Base-by-base conservation (phyloP, 2,329 filamentous ascomycete genomes). In the Dothideomycetes sp. region DNA sequence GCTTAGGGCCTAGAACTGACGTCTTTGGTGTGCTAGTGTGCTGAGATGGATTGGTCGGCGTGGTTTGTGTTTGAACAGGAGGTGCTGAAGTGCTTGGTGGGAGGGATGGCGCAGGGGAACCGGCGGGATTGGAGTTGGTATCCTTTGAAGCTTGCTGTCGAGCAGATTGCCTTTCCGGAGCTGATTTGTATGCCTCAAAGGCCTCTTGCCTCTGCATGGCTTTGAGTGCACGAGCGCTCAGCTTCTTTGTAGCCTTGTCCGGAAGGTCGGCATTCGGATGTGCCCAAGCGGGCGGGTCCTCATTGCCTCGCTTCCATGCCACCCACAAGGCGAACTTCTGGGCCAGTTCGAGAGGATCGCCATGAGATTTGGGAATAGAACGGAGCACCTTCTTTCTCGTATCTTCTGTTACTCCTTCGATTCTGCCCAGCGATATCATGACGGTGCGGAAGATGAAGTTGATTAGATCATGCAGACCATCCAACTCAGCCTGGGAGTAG, bases 281-380 rank as follows among this genome's bases (percentile, higher is more conserved):
- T 28, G 76, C 76, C 77, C 77, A 82, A 31, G 70, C 64, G 20
- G 76, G 74, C 33, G 77, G 72, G 43, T 63, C 63, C 47, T 79
- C 75, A 51, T 80, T 78, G 9, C 78, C 78, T 41, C 73, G 70
- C 55, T 82, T 81, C 77, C 77, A 81, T 3, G 77, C 74, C 43
- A 74, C 69, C 78, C 78, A 82, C 43, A 79, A 64, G 4, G 75
- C 77, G 48, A 82, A 80, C 12, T 61, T 69, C 49, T 71, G 69
- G 42, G 76, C 71, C 23, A 74, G 59, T 20, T 74, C 69, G n/a
- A 80, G 57, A 4, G 77, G 75, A 41, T 82, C 76, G 24, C 72
- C 73, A 43, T 71, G 63, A 20, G 68, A 69, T 56, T 79, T 80
- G 1, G 78, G 78, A 41, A 82, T 79, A 3, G 76, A 78, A 20